Evolutionary conservation across 352 stramenopile genomes (phyloP).

Genomic region (Globisporangium mamillatum): DNA sequence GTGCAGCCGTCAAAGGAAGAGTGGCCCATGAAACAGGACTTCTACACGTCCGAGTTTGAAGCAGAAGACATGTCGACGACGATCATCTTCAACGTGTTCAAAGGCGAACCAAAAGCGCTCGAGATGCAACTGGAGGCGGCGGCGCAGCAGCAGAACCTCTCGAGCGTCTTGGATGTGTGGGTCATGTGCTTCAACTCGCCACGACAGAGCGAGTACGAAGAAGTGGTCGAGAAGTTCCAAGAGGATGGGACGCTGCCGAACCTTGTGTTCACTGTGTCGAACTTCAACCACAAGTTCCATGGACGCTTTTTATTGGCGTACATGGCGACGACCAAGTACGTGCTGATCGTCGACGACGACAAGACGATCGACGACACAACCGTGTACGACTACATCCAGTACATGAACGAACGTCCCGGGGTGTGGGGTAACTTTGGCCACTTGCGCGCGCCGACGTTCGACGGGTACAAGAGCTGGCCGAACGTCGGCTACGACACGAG

Average conservation of each 20-base stretch:
- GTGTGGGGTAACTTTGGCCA: constrained; percentile 59
- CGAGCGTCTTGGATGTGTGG: constrained; percentile 41
- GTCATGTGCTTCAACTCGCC: constrained; percentile 65
- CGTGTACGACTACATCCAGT: constrained; percentile 38
- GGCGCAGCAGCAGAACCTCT: constrained; percentile 32
- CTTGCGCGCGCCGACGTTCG: constrained; percentile 35
- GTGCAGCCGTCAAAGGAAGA: constrained; percentile 10
- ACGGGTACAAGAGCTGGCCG: constrained; percentile 54
- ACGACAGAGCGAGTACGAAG: constrained; percentile 35
- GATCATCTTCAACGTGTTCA: constrained; percentile 77
- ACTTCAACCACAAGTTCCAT: constrained; percentile 57
- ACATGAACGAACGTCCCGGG: constrained; percentile 35
- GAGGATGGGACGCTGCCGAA: constrained; percentile 16
- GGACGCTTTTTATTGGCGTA: constrained; percentile 49
- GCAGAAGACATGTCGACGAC: constrained; percentile 49
- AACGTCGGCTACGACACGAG: constrained; percentile 27
- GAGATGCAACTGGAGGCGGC: constrained; percentile 42
- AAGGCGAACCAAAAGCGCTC: constrained; percentile 41
- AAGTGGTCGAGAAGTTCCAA: constrained; percentile 32
- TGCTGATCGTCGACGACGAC: constrained; percentile 48
- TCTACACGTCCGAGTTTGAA: constrained; percentile 40
- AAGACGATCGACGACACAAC: constrained; percentile 45
- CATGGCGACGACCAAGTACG: constrained; percentile 55
- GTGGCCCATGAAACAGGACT: constrained; percentile 39
- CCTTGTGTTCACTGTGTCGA: constrained; percentile 41